Conservation (phyloP, 176 grass and related monocot species). For the Oryza meridionalis region DNA sequence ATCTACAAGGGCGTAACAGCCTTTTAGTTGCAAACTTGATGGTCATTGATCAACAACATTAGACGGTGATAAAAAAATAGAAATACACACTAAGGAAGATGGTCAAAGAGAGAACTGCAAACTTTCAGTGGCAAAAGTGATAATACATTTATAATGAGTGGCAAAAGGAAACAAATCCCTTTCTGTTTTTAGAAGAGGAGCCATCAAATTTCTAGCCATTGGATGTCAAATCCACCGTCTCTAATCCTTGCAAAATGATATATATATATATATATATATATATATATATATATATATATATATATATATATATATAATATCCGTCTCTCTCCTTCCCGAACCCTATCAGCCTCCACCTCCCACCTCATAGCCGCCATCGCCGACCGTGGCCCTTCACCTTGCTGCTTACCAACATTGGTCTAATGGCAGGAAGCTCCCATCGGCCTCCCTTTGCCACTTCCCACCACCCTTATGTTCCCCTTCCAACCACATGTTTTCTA, state of each 20-base stretch:
- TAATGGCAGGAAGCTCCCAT: too few relatives aligned
- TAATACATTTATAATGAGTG: too few relatives aligned
- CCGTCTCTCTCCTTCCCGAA: not conserved
- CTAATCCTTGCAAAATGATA: not conserved
- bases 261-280: not conserved
- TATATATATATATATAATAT: not conserved
- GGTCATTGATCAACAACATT: too few relatives aligned
- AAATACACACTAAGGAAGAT: too few relatives aligned
- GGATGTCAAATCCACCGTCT: not conserved
- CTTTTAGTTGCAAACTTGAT: too few relatives aligned
- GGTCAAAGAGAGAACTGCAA: too few relatives aligned
- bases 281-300: constrained; percentile 1
- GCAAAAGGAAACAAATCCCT: too few relatives aligned
- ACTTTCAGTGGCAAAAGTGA: too few relatives aligned
- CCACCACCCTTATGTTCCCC: not conserved
- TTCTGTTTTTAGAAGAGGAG: not conserved
- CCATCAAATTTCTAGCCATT: not conserved
- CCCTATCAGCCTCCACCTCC: not conserved
- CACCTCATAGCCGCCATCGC: not conserved
- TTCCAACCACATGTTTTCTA: not conserved
- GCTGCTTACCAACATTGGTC: too few relatives aligned
- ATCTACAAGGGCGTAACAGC: too few relatives aligned
- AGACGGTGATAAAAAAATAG: too few relatives aligned
- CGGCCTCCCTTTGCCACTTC: too few relatives aligned
- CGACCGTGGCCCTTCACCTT: not conserved